Base-by-base conservation (phyloP, 257 asterid species). In the Thymus mandschuricus region DNA sequence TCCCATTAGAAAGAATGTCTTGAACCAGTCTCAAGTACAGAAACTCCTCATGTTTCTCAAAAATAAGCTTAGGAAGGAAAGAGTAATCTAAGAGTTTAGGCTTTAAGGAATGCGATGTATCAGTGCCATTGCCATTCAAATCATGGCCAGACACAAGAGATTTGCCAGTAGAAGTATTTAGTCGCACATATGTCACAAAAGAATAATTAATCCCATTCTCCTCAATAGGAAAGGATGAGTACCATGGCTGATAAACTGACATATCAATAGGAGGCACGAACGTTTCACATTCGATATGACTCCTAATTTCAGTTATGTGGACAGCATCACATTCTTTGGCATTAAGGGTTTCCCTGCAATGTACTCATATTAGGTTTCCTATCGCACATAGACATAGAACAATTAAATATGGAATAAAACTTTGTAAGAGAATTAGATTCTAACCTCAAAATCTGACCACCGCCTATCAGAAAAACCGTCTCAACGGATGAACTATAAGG, bases 371-470 rank as follows among this genome's bases (percentile, higher is more conserved):
- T 49, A 70, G 29, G 1, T 28, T 55, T 35, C 44, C 64, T n/a
- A 45, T 30, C 54, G 34, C 51, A 50, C 12, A 70, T 28, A 69
- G 33, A 48, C 30, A 33, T 6, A 67, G n/a, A 64, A 3, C 21
- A 52, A 51, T 56, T 44, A 40, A 68, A 55, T 59, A 29, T 0
- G 6, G 27, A 9, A 40, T 55, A 29, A 4, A 58, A 50, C 2
- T n/a, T 55, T 12, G 34, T 7, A 30, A 29, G 27, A 61, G 58
- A 64, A 35, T 6, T 15, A 70, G 50, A 55, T 29, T 54, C 76
- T 76, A 21, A 91, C 98, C 91, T 85, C 82, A 92, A 85, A 75
- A 92, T 89, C 86, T 92, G 88, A 29, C 98, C 99, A 52, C 99
- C 99, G 58, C 99, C 99, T 45, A 92, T 95, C 75, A 95, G 75